A percentile compares a stretch with the other conserved stretches of the same genome.
phyloP scores from a whole-genome alignment of 176 grass and related monocot genomes.

The Dactylis glomerata region DNA sequence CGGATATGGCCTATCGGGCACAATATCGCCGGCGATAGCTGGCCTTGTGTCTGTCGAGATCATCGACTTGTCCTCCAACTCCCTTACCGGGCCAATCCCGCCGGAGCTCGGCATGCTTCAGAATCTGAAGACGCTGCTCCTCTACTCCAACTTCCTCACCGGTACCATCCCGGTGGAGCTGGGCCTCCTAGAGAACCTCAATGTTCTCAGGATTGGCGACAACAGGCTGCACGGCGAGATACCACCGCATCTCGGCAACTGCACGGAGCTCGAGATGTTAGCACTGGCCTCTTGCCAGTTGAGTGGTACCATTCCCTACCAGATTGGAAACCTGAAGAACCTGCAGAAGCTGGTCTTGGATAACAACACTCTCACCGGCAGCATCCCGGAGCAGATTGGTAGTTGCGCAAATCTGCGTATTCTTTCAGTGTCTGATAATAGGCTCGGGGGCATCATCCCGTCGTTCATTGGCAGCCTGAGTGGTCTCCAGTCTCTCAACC shows the following conservation, averaged over 20 bases:
- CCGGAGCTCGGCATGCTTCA: constrained; percentile 55
- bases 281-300: constrained; percentile 70
- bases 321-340: constrained; percentile 58
- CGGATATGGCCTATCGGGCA: constrained; percentile 47
- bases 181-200: constrained; percentile 67
- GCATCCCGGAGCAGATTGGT: constrained; percentile 52
- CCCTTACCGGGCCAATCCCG: constrained; percentile 63
- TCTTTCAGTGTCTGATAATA: constrained; percentile 57
- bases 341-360: constrained; percentile 55
- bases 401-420: constrained; percentile 42
- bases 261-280: constrained; percentile 57
- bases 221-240: constrained; percentile 74
- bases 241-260: constrained; percentile 61
- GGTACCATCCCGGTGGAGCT: constrained; percentile 67
- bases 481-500: constrained; percentile 57
- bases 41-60: constrained; percentile 50
- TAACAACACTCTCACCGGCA: constrained; percentile 65
- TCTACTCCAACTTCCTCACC: constrained; percentile 82
- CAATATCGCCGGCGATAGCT: constrained; percentile 52
- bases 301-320: constrained; percentile 52
- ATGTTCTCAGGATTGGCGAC: constrained; percentile 69
- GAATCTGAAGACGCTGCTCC: constrained; percentile 63
- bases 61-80: constrained; percentile 86
- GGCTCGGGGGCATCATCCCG: constrained; percentile 55
- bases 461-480: constrained; percentile 47